Evolutionary conservation across 2,329 filamentous ascomycete genomes (phyloP).

Genomic region (Fusarium sp.): DNA sequence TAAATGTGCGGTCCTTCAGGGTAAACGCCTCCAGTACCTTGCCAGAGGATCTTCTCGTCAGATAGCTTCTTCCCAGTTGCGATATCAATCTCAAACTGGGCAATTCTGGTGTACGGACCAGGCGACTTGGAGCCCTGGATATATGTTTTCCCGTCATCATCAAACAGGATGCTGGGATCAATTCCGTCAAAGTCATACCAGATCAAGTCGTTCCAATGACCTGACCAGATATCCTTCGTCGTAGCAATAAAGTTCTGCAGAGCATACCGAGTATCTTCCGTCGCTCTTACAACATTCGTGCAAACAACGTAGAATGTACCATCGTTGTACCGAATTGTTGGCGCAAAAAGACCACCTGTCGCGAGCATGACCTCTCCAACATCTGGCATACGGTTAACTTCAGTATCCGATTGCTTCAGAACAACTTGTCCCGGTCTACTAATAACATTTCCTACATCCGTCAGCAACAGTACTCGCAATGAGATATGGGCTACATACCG

Average conservation of each 20-base stretch:
- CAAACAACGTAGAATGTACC: constrained; percentile 11
- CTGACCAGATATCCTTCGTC: constrained; percentile 6
- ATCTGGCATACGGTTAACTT: constrained; percentile 2
- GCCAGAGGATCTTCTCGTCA: constrained; percentile 2
- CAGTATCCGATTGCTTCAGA: not conserved
- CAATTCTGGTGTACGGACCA: not conserved
- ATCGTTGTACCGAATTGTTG: constrained; percentile 1
- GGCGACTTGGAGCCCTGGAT: constrained; percentile 13
- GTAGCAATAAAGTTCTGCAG: constrained; percentile 3
- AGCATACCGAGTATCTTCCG: not conserved
- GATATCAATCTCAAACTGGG: constrained; percentile 4
- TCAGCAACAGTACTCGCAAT: not conserved
- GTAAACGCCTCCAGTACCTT: not conserved
- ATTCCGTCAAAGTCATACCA: constrained; percentile 7
- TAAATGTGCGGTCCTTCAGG: constrained; percentile 10
- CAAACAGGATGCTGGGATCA: constrained; percentile 1
- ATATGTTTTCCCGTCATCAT: constrained; percentile 1
- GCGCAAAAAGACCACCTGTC: not conserved
- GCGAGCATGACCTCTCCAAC: constrained; percentile 2
- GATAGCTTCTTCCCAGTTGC: not conserved
- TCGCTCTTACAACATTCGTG: constrained; percentile 1
- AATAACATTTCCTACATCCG: not conserved
- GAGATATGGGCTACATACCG: fast-evolving
- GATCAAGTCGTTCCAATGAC: constrained; percentile 1
- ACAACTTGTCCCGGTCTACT: not conserved